Evolutionary conservation across 2,329 filamentous ascomycete species (phyloP), one percentile per base, ranked within the genome.

Genomic region (Botrytis medusae): DNA sequence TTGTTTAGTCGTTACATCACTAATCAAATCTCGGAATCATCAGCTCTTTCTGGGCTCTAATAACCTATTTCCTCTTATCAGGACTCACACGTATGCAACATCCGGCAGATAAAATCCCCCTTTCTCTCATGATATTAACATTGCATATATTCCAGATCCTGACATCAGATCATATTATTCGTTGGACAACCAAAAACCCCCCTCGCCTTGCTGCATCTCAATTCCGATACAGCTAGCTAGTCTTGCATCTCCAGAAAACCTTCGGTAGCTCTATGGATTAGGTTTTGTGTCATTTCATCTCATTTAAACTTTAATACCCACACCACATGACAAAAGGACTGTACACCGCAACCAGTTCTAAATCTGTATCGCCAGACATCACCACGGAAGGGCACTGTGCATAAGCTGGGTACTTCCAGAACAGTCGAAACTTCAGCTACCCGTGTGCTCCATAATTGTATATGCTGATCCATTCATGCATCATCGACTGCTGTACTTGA

Each of bases 161-260:
- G 51, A 63, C 70, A 63, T 74, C 73, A 73, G 73, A 75, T 75
- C 67, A 74, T 74, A 40, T 51, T 62, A 69, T 64, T 68, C 65
- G 46, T 48, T 70, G 63, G 62, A 72, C 32, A 70, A 69, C 48
- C 67, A n/a, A 37, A 59, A 54, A 14, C 34, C 34, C 29, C 29
- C n/a, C 22, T 65, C 69, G 61, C 46, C 46, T 60, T 48, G 57
- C 57, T 61, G 37, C 68, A 40, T 48, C 37, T 59, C 69, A 57
- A 46, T 42, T 42, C 60, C 32, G n/a, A 70, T 70, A 51, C 65
- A 54, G 20, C 54, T 51, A 60, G 65, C 57, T 51, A 48, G 46
- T 29, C 44, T 37, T 46, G 72, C 48, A 63, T 57, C 32, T 61
- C 40, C 44, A 64, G 59, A 42, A 71, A 42, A 34, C 20, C 61